A percentile compares a stretch with the other conserved stretches of the same genome.
Evolutionary conservation across 805 yeast genomes (phyloP).

Genomic region (Zygoascus tannicola): DNA sequence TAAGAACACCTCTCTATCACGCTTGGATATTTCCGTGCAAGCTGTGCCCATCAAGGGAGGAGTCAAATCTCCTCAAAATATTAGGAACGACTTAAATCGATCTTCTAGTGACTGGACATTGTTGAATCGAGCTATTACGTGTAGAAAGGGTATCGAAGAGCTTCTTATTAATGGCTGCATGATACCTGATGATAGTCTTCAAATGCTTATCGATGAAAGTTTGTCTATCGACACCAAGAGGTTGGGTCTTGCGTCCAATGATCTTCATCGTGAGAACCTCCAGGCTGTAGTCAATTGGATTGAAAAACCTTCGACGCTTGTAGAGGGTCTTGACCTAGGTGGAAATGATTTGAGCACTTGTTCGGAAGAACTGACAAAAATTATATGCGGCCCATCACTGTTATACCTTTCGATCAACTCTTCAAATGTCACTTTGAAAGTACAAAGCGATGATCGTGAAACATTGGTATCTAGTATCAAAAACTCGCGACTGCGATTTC

Average conservation of each 20-base stretch:
- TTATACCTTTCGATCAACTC: constrained; percentile 54
- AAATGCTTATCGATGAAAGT: constrained; percentile 50
- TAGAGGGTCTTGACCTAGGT: constrained; percentile 73
- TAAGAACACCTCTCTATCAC: constrained; percentile 15
- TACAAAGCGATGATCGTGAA: constrained; percentile 27
- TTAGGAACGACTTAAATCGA: constrained; percentile 35
- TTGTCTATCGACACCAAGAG: constrained; percentile 46
- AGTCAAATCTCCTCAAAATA: constrained; percentile 1
- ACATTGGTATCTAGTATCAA: constrained; percentile 41
- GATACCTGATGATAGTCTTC: constrained; percentile 39
- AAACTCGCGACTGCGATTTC: constrained; percentile 50
- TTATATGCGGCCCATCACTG: constrained; percentile 25
- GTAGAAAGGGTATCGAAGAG: constrained; percentile 72
- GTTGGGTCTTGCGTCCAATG: constrained; percentile 71
- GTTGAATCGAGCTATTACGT: constrained; percentile 56
- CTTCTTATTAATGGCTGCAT: constrained; percentile 70
- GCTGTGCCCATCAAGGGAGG: constrained; percentile 3
- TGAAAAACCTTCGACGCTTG: constrained; percentile 29
- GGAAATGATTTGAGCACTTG: constrained; percentile 51
- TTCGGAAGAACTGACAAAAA: constrained; percentile 12
- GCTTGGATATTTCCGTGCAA: constrained; percentile 23
- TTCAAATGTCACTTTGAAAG: constrained; percentile 43
- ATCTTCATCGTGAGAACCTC: constrained; percentile 51
- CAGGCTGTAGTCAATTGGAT: constrained; percentile 53
- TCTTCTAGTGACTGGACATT: constrained; percentile 78